Base-by-base conservation (phyloP, 352 stramenopile genomes). In the Pythium pyrilobum region DNA sequence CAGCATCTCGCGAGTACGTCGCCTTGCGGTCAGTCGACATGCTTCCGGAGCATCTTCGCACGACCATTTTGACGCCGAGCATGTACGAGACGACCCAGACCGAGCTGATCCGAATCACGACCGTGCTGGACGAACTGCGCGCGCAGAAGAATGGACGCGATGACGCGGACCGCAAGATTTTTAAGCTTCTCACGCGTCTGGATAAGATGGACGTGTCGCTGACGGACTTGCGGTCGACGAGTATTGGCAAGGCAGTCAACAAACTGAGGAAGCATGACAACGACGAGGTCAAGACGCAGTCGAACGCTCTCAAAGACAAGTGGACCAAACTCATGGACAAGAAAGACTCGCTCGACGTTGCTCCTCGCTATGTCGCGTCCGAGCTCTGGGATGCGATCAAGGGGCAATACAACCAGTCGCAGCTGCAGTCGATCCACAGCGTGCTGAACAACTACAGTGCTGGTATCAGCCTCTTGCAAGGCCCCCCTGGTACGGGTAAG, bases 401-500 rank as follows among this genome's bases (percentile, higher is more conserved):
- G 43, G 60, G 43, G 2, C 82, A 88, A 58, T 95, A 93, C 64
- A 95, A 95, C 37, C 74, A 81, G 41, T 93, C 82, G 11, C 85
- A 95, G 57, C 64, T 95, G 27, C 85, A 95, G 52, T 90, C 81
- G 11, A 87, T 95, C 37, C 81, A 93, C 58, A 93, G 72, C 37
- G 82, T 91, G 21, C 54, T 95, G 6, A 93, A 91, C 68, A 93
- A 95, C 64, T 95, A 95, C 66, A 81, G 57, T 10, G 69, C 80
- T 28, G 85, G 81, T 15, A 79, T 95, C 23, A 93, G 80, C n/a
- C 46, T 95, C 25, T 74, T 99, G 5, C 96, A 99, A 73, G 96
- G 96, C 13, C 96, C 96, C 6, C 96, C 96, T 2, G 95, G 95
- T 53, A 98, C 91, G 16, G 94, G 94, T 29, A 98, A 98, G 66